A percentile compares a stretch with the other conserved stretches of the same genome.
phyloP scores from a whole-genome alignment of 169 alveolate species.

The Babesia divergens region DNA sequence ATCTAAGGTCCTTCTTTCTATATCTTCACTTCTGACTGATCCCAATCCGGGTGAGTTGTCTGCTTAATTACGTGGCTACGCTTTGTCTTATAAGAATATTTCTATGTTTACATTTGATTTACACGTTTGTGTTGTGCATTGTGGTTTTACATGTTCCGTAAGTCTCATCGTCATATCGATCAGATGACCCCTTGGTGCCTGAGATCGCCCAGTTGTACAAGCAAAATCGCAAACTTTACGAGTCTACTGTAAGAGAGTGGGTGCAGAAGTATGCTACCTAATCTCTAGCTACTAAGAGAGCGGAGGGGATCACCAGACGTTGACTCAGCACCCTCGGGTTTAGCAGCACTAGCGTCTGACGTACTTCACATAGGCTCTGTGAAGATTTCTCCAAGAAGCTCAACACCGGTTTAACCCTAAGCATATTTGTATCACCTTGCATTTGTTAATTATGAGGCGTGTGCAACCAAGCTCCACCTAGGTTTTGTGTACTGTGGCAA shows the following conservation, averaged over 20 bases:
- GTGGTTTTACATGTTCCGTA: neutral
- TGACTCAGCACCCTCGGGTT: conserved; percentile 1
- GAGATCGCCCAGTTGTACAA: conserved; percentile 97
- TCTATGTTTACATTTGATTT: neutral
- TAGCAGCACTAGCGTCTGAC: conserved; percentile 14
- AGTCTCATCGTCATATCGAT: neutral
- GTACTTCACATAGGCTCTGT: neutral
- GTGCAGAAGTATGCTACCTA: conserved; percentile 93
- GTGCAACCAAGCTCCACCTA: no score
- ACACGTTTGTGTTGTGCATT: neutral
- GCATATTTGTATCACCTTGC: no score
- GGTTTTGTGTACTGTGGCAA: no score
- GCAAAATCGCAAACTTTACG: conserved; percentile 91
- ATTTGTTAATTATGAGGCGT: no score
- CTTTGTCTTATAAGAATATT: neutral
- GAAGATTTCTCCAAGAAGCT: conserved; percentile 7
- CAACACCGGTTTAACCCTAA: conserved; percentile 17
- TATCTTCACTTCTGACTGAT: conserved; percentile 96
- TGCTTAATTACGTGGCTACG: no score
- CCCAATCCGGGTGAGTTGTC: conserved; percentile 90
- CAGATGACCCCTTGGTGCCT: conserved; percentile 98
- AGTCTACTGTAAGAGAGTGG: conserved; percentile 98
- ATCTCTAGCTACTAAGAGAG: neutral
- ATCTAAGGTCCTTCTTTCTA: conserved; percentile 95
- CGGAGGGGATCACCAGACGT: conserved; percentile 6